These are phyloP conservation scores for apple (Malus domestica) DNA, from an alignment of 306 rosid species.

Conservation along the genomic window ASM211411v1 NC_041802.1:5916001-5916500, in stretches of 20 bases:
- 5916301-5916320: constrained; percentile 49
- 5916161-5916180: constrained; percentile 82
- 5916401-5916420: constrained; percentile 73
- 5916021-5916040: constrained; percentile 77
- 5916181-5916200: constrained; percentile 75
- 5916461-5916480: constrained; percentile 49
- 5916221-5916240: constrained; percentile 61
- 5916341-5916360: constrained; percentile 61
- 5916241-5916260: constrained; percentile 76
- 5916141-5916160: constrained; percentile 89
- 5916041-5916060: constrained; percentile 82
- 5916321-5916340: constrained; percentile 62
- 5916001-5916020: constrained; percentile 57
- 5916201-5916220: constrained; percentile 59
- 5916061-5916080: constrained; percentile 87
- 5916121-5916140: constrained; percentile 81
- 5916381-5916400: constrained; percentile 43
- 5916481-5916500: constrained; percentile 49
- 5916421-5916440: constrained; percentile 89
- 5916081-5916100: constrained; percentile 52
- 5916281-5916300: constrained; percentile 76
- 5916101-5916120: constrained; percentile 34
- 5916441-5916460: constrained; percentile 55
- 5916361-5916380: constrained; percentile 60
- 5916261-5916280: constrained; percentile 73